These are phyloP conservation scores for Fusarium circinatum DNA, from an alignment of 2,329 filamentous ascomycete species.

Conservation along the genomic window DNA sequence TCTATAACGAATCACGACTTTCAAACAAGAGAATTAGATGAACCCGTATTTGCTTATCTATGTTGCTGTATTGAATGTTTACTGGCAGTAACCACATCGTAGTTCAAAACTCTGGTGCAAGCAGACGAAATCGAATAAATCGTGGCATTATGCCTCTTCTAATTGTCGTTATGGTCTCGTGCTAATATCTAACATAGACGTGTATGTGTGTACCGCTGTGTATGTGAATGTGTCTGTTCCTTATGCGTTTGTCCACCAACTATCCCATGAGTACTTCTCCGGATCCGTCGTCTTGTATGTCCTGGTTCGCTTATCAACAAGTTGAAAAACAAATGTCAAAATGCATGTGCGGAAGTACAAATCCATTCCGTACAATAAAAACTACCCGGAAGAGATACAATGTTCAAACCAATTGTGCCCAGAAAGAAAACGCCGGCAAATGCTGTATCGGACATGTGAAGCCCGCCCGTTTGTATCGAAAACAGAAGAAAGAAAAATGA, in stretches of 20 bases:
- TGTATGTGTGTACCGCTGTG: conserved; percentile 1
- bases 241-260: conserved; percentile 3
- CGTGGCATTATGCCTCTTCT: conserved; percentile 5
- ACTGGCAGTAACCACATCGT: background rate
- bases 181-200: conserved; percentile 15
- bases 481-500: background rate
- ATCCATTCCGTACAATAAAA: background rate
- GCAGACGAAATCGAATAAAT: background rate
- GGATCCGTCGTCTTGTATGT: conserved; percentile 8
- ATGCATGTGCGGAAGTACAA: background rate
- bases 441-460: conserved; percentile 22
- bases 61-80: background rate
- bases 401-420: conserved; percentile 6
- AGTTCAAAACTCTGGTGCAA: background rate
- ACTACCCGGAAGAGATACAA: background rate
- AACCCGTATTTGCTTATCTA: background rate
- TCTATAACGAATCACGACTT: background rate
- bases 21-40: background rate
- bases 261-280: background rate
- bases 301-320: background rate
- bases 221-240: conserved; percentile 10
- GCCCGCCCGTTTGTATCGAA: background rate
- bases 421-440: conserved; percentile 37
- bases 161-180: conserved; percentile 8
- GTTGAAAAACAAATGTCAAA: conserved; percentile 5